Percentiles rank a stretch among this genome's conserved stretches.
phyloP scores from a whole-genome alignment of 768 basidiomycete species.

The Agaricus subrufescens region DNA sequence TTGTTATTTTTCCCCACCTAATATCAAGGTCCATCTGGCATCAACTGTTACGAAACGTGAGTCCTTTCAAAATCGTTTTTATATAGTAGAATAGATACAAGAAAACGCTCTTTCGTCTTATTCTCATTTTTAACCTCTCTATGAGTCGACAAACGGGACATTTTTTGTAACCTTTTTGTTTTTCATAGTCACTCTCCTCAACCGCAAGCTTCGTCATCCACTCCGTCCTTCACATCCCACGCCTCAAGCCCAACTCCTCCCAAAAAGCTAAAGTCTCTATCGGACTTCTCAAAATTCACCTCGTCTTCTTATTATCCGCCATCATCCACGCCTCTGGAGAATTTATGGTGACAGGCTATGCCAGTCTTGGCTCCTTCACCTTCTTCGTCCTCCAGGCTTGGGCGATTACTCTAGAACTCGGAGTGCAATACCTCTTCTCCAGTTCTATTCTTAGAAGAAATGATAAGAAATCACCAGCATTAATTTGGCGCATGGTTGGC shows the following conservation, averaged over 20 bases:
- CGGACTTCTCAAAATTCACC: conserved; percentile 12
- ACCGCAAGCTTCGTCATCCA: conserved; percentile 4
- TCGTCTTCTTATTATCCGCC: conserved; percentile 27
- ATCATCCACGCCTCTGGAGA: conserved; percentile 25
- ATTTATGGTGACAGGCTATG: conserved; percentile 18
- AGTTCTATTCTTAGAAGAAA: background rate
- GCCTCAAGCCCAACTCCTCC: conserved; percentile 21
- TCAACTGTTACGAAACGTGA: conserved; percentile 29
- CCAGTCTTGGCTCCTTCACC: conserved; percentile 15
- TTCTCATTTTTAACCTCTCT: too few relatives aligned
- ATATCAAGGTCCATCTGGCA: conserved; percentile 24
- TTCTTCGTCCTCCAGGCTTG: conserved; percentile 27
- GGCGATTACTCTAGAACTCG: conserved; percentile 23
- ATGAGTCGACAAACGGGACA: background rate
- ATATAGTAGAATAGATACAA: background rate
- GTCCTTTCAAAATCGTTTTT: conserved; percentile 8
- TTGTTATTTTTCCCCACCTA: too few relatives aligned
- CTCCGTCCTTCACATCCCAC: conserved; percentile 22
- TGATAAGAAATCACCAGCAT: background rate
- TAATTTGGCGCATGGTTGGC: conserved; percentile 4
- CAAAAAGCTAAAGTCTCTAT: conserved; percentile 8
- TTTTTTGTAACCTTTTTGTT: background rate
- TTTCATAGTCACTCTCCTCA: background rate
- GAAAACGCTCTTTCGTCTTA: too few relatives aligned
- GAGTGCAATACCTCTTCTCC: conserved; percentile 14